These are phyloP conservation scores for Colletotrichum lupini DNA, from an alignment of 2,329 filamentous ascomycete species.

Conservation along the genomic window DNA sequence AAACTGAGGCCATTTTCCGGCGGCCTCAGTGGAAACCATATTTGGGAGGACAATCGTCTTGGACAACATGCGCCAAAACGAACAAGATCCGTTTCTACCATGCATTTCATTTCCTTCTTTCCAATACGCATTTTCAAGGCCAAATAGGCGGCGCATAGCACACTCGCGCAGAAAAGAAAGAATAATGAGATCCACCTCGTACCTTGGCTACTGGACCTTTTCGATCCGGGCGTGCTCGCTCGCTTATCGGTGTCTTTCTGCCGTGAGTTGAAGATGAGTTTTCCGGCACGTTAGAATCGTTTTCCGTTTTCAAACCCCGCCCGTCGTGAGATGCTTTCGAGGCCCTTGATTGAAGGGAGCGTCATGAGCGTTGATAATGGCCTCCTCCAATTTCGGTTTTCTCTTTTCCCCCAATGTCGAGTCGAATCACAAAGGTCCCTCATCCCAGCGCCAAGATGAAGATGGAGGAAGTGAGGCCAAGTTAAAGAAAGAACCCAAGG, in stretches of 20 bases:
- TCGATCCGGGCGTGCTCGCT: not conserved
- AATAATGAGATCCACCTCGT: not conserved
- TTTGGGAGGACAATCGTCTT: not conserved
- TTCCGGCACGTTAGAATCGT: not conserved
- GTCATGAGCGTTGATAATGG: not conserved
- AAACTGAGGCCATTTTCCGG: constrained; percentile 1
- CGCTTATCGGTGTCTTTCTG: not conserved
- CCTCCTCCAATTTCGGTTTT: not conserved
- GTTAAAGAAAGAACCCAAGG: not conserved
- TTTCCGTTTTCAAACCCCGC: not conserved
- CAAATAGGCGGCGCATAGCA: not conserved
- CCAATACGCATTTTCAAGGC: not conserved
- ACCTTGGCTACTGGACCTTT: not conserved
- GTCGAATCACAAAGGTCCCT: not conserved
- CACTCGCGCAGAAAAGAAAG: not conserved
- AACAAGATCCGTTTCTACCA: not conserved
- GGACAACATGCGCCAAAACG: not conserved
- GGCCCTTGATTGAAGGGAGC: not conserved
- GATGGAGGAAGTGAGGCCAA: not conserved
- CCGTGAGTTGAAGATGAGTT: not conserved
- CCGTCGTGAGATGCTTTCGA: not conserved
- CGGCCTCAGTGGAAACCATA: not conserved
- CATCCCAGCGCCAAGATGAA: not conserved
- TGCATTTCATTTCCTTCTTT: not conserved
- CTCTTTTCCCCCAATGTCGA: not conserved